Base-by-base conservation (phyloP, 2,329 filamentous ascomycete species). In the Leptographium procerum region DNA sequence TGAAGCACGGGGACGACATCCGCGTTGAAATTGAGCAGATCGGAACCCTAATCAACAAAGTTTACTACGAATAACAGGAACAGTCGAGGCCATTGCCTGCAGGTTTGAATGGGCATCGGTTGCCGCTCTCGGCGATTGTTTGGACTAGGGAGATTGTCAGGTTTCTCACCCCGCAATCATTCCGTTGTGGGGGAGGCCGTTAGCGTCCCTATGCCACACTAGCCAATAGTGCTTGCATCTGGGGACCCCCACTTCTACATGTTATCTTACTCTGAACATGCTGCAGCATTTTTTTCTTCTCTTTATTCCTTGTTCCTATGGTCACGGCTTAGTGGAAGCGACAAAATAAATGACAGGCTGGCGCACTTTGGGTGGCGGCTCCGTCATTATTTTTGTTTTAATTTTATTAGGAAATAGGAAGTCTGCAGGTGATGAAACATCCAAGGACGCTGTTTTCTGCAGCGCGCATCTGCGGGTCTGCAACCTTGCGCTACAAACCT, bases 21-120 rank as follows among this genome's bases (percentile, higher is more conserved):
- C 63, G 68, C 36, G 69, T 75, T 4, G 65, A 70, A 53, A 71
- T 75, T 61, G 67, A 69, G 36, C 56, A 64, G 52, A 69, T 73
- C 45, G 72, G 71, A 9, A 72, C 69, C 0, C 60, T 73, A 57
- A 64, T 70, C 47, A 73, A 73, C 62, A 65, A 65, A 59, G 68
- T 74, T 26, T 65, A 68, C 50, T 73, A 72, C 61, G 70, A 72
- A 59, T 69, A 52, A 22, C 33, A 34, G 33, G 7, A 34, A 34
- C 33, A 14, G n/a, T n/a, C n/a, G n/a, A n/a, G n/a, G n/a, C n/a
- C n/a, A n/a, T n/a, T n/a, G n/a, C n/a, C n/a, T n/a, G n/a, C n/a
- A n/a, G n/a, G n/a, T n/a, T n/a, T n/a, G n/a, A n/a, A n/a, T n/a
- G n/a, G n/a, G n/a, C n/a, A n/a, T n/a, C n/a, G n/a, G n/a, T n/a